Conservation (phyloP, 78 protist species). For the Capsaspora owczarzaki region DNA sequence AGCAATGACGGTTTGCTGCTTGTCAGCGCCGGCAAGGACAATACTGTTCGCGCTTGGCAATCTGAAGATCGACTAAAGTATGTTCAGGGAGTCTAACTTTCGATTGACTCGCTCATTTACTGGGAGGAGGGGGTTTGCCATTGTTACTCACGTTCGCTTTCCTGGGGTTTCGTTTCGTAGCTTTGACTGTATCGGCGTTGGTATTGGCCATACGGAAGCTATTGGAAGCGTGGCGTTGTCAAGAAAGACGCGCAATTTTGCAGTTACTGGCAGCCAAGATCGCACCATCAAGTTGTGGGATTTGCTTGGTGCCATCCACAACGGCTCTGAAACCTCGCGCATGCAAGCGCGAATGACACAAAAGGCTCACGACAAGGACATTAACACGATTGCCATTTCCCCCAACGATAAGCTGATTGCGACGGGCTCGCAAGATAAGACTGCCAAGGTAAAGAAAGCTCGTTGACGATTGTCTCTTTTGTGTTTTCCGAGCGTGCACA, state of each 20-base stretch:
- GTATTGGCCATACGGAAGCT: slow-evolving; percentile 58
- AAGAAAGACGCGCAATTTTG: not conserved
- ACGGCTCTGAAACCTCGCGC: not conserved
- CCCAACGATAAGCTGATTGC: slow-evolving; percentile 84
- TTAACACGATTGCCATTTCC: slow-evolving; percentile 75
- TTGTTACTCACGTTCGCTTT: too few species aligned
- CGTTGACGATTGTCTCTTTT: not conserved
- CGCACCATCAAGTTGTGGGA: slow-evolving; percentile 59
- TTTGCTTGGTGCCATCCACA: not conserved
- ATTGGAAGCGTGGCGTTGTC: slow-evolving; percentile 49
- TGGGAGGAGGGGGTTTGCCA: too few species aligned
- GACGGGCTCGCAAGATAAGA: slow-evolving; percentile 78
- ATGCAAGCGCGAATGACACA: slow-evolving; percentile 27
- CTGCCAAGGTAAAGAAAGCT: slow-evolving; percentile 33
- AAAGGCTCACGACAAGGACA: slow-evolving; percentile 80
- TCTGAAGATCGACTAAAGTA: too few species aligned
- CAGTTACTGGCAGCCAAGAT: slow-evolving; percentile 53
- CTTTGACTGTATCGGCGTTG: slow-evolving; percentile 9
- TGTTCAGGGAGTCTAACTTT: slow-evolving; percentile 14
- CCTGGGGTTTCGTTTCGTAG: not conserved
- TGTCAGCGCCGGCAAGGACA: slow-evolving; percentile 57
- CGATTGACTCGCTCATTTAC: too few species aligned
- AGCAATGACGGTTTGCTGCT: slow-evolving; percentile 30
- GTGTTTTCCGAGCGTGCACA: not conserved
- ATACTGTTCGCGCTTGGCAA: slow-evolving; percentile 57